These are phyloP conservation scores for Arabidopsis arenosa DNA, from an alignment of 345 rosid genomes.

Conservation along the genomic window DNA sequence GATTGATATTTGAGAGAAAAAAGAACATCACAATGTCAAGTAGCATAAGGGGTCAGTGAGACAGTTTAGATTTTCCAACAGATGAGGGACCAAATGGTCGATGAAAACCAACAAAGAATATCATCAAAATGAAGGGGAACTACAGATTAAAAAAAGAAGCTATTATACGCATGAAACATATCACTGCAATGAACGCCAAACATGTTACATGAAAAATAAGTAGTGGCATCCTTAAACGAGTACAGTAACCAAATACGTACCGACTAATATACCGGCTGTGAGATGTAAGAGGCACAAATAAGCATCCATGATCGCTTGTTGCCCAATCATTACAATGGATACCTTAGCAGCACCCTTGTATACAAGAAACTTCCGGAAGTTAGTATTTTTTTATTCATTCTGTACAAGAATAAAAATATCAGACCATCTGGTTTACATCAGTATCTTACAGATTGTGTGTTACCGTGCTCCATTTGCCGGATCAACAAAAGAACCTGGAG, in stretches of 20 bases:
- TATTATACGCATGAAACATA: neutral
- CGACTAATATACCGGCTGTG: constrained; percentile 95
- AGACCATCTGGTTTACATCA: constrained; percentile 19
- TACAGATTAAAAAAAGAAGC: neutral
- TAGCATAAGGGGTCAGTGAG: constrained; percentile 1
- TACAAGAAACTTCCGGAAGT: constrained; percentile 21
- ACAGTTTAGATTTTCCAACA: neutral
- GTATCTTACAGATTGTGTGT: constrained; percentile 90
- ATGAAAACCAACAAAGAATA: neutral
- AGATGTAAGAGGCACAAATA: constrained; percentile 97
- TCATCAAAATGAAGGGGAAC: neutral
- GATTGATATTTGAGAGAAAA: constrained; percentile 21
- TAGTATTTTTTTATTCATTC: constrained; percentile 19
- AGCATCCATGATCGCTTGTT: constrained; percentile 99
- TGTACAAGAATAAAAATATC: constrained; percentile 3
- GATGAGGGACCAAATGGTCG: neutral
- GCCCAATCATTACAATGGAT: constrained; percentile 91
- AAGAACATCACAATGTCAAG: constrained; percentile 28
- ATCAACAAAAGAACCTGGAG: constrained; percentile 94
- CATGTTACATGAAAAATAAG: neutral
- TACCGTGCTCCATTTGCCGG: constrained; percentile 96
- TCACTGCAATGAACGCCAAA: neutral
- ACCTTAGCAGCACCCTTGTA: constrained; percentile 97
- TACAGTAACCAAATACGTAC: constrained; percentile 50
- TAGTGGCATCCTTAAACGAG: neutral